phyloP scores from a whole-genome alignment of 2,329 filamentous ascomycete genomes.

The Curvularia eragrostidis region DNA sequence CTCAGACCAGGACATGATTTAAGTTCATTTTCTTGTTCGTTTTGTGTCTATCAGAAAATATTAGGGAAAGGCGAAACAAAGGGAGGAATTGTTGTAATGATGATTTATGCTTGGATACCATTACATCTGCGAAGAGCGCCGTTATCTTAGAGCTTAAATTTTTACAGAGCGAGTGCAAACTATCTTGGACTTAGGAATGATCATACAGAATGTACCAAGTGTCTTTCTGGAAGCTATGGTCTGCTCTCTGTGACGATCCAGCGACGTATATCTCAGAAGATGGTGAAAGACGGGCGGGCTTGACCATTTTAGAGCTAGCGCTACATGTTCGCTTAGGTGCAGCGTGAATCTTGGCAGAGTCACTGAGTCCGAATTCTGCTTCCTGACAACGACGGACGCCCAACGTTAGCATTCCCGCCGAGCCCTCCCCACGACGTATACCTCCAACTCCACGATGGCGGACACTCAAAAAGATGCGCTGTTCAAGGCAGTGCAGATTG shows the following conservation, averaged over 20 bases:
- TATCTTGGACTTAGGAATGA: not conserved
- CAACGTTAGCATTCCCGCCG: slow-evolving; percentile 27
- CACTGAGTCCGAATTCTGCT: slow-evolving; percentile 25
- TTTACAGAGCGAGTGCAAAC: not conserved
- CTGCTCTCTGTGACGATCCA: not conserved
- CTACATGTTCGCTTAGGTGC: slow-evolving; percentile 20
- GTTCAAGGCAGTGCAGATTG: slow-evolving; percentile 88
- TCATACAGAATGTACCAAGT: not conserved
- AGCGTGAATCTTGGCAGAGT: slow-evolving; percentile 32
- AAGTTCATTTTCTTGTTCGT: not conserved
- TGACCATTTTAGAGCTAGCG: slow-evolving; percentile 20
- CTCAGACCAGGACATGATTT: slow-evolving; percentile 30
- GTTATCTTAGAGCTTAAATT: not conserved
- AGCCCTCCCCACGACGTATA: slow-evolving; percentile 15
- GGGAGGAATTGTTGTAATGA: slow-evolving; percentile 17
- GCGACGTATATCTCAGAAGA: not conserved
- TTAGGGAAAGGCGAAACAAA: not conserved
- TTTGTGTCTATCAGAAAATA: not conserved
- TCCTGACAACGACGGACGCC: slow-evolving; percentile 28
- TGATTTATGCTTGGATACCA: slow-evolving; percentile 27
- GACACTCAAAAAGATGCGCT: slow-evolving; percentile 55
- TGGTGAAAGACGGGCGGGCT: not conserved
- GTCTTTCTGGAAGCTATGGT: not conserved
- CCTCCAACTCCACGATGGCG: slow-evolving; percentile 43
- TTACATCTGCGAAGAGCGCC: slow-evolving; percentile 13